Conservation (phyloP, 768 basidiomycete genomes). For the Sarcodon sp. region DNA sequence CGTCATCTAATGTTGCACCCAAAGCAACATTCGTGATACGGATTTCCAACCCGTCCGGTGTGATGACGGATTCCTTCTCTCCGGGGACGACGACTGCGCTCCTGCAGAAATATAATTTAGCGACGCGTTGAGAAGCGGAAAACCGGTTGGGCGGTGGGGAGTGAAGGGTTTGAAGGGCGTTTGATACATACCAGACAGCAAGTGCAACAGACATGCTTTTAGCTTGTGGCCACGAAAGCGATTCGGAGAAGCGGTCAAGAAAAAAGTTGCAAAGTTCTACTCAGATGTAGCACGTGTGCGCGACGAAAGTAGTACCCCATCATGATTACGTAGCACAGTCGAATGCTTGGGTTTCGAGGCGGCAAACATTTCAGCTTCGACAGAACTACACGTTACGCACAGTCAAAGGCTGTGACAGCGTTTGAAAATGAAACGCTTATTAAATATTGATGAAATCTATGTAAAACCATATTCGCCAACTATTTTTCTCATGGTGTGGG, state of each 20-base stretch:
- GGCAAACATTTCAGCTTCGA: too few relatives aligned
- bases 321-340: background rate
- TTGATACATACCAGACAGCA: constrained; percentile 47
- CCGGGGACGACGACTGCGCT: constrained; percentile 47
- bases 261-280: background rate
- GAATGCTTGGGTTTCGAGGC: background rate
- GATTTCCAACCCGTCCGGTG: constrained; percentile 60
- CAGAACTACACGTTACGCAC: too few relatives aligned
- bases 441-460: too few relatives aligned
- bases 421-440: too few relatives aligned
- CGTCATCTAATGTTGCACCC: constrained; percentile 56
- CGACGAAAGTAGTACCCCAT: background rate
- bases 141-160: background rate
- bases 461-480: too few relatives aligned
- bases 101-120: constrained; percentile 24
- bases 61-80: constrained; percentile 39
- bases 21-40: constrained; percentile 63
- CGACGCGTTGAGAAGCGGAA: constrained; percentile 2
- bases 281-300: background rate
- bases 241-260: constrained; percentile 1
- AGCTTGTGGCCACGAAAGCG: background rate
- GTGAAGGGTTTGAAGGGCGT: background rate
- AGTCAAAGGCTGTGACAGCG: too few relatives aligned
- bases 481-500: too few relatives aligned
- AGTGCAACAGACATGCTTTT: constrained; percentile 44